phyloP scores from a whole-genome alignment of 164 flowering plant genomes.

The Pachysandra terminalis region DNA sequence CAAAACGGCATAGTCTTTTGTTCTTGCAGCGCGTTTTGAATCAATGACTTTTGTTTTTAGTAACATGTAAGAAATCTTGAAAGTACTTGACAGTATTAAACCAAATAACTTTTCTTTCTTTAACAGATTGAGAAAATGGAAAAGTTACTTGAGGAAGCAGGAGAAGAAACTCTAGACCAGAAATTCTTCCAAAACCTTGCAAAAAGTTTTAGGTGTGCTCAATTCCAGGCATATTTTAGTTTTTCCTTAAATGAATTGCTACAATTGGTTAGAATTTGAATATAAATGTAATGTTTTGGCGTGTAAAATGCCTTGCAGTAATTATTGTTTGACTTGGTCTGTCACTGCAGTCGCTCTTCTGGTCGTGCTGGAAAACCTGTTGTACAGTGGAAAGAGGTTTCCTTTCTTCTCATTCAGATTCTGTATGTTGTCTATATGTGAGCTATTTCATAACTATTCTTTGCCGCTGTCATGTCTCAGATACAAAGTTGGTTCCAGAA shows the following conservation, averaged over 20 bases:
- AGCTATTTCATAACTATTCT: neutral
- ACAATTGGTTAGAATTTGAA: too few relatives aligned
- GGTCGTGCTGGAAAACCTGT: constrained; percentile 69
- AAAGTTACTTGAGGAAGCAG: constrained; percentile 31
- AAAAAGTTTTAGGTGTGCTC: constrained; percentile 49
- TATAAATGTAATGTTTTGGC: neutral
- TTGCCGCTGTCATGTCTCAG: constrained; percentile 25
- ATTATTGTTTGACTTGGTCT: constrained; percentile 7
- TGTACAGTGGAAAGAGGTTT: constrained; percentile 61
- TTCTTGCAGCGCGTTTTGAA: neutral
- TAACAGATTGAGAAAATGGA: constrained; percentile 60
- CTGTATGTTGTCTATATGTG: neutral
- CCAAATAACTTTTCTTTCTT: neutral
- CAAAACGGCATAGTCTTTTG: neutral
- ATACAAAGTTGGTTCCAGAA: constrained; percentile 55
- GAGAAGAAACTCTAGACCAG: constrained; percentile 22
- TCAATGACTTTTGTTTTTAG: neutral
- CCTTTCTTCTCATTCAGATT: neutral
- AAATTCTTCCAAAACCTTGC: constrained; percentile 47
- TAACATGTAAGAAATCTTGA: neutral
- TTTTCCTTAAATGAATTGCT: neutral
- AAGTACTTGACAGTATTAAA: neutral
- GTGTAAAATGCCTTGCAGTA: neutral
- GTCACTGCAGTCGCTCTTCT: constrained; percentile 42
- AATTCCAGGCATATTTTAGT: neutral